Evolutionary conservation across 768 basidiomycete species (phyloP).

Genomic region (Tephrocybe sp.): DNA sequence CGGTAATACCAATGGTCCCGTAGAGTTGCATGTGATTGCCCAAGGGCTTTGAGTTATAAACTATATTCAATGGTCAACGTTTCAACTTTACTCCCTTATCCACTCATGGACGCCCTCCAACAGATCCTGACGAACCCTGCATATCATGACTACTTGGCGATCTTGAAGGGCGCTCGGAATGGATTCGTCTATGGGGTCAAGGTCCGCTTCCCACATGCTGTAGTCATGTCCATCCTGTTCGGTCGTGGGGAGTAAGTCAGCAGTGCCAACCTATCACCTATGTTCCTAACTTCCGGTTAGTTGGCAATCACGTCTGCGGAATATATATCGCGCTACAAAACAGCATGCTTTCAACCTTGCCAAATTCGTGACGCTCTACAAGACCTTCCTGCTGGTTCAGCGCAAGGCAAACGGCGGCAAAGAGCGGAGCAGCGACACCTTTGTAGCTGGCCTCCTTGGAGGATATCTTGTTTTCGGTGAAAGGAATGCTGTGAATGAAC

Average conservation of each 20-base stretch:
- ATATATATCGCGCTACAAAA: slow-evolving; percentile 83
- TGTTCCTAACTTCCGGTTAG: slow-evolving; percentile 36
- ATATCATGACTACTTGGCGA: slow-evolving; percentile 87
- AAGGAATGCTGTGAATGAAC: slow-evolving; percentile 86
- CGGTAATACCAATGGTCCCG: no score
- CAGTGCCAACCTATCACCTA: slow-evolving; percentile 8
- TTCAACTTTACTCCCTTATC: slow-evolving; percentile 8
- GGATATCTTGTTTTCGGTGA: slow-evolving; percentile 90
- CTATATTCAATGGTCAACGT: no score
- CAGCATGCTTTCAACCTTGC: slow-evolving; percentile 92
- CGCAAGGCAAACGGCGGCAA: slow-evolving; percentile 81
- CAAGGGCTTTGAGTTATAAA: no score
- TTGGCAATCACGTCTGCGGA: slow-evolving; percentile 63
- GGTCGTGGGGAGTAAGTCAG: slow-evolving; percentile 82
- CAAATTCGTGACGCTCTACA: slow-evolving; percentile 94
- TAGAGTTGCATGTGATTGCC: slow-evolving; percentile 20
- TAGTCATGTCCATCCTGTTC: slow-evolving; percentile 95
- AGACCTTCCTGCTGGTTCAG: slow-evolving; percentile 81
- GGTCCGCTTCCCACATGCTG: slow-evolving; percentile 92
- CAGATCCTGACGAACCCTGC: slow-evolving; percentile 65
- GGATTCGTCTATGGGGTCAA: slow-evolving; percentile 90
- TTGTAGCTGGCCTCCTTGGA: slow-evolving; percentile 89
- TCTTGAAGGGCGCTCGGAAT: slow-evolving; percentile 92
- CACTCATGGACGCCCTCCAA: slow-evolving; percentile 35
- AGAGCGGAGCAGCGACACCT: slow-evolving; percentile 78